phyloP scores from a whole-genome alignment of 345 rosid species.

The Rhodamnia rubescens region DNA sequence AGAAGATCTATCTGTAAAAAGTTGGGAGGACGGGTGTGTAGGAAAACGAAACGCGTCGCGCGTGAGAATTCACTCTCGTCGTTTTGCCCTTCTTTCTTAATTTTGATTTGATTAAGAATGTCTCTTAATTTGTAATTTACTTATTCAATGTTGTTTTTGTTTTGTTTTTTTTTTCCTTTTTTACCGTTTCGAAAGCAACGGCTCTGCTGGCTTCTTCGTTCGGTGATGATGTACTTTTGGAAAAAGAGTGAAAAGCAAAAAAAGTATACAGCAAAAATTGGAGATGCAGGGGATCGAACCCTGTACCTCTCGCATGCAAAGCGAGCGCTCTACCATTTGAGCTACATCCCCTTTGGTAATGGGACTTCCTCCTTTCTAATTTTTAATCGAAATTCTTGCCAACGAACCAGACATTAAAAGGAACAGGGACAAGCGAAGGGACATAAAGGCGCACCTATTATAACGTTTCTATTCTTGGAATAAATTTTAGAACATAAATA shows the following conservation, averaged over 20 bases:
- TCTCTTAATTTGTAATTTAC: background rate
- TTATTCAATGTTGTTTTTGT: background rate
- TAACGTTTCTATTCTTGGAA: too few relatives aligned
- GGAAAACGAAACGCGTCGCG: background rate
- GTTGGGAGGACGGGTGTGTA: background rate
- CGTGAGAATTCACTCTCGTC: background rate
- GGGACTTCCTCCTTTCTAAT: rapidly evolving
- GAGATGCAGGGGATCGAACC: constrained; percentile 50
- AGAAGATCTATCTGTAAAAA: background rate
- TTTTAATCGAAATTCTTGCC: too few relatives aligned
- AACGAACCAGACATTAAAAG: background rate
- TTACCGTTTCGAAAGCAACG: background rate
- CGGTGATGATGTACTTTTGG: background rate
- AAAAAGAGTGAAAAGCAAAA: background rate
- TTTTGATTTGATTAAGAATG: background rate
- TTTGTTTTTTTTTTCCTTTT: background rate
- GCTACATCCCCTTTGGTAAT: constrained; percentile 27
- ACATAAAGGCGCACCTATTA: too few relatives aligned
- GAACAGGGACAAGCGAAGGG: background rate
- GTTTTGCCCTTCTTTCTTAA: background rate
- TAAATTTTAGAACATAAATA: too few relatives aligned
- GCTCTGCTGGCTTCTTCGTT: background rate
- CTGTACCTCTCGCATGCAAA: constrained; percentile 50
- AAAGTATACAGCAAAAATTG: background rate
- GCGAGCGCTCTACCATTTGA: constrained; percentile 61